Evolutionary conservation across 2,329 filamentous ascomycete genomes (phyloP), one percentile per base, ranked within the genome.

Genomic region (Colletotrichum magnum): DNA sequence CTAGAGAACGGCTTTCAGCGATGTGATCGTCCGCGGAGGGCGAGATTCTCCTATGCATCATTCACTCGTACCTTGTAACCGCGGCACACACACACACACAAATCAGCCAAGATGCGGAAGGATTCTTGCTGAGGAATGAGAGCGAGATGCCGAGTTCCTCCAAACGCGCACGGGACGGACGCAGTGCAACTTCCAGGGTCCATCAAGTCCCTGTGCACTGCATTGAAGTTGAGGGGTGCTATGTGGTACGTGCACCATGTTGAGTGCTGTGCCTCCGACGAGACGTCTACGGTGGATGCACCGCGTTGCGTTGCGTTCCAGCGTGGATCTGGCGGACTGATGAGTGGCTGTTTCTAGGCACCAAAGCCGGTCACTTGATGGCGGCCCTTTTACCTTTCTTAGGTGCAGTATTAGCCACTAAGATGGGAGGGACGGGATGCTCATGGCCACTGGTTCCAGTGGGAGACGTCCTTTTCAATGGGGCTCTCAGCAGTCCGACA

Each of bases 161-260:
- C 58, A 41, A 50, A 47, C 45, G 52, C 47, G 47, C 24, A n/a
- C 21, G 16, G n/a, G 47, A 24, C n/a, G 13, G 45, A 16, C 53
- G 59, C 59, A 54, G n/a, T 62, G 59, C 59, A 47, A 62, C 50
- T 62, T 54, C 50, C 59, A 62, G 59, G 59, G 59, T 62, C 59
- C 59, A 62, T 36, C n/a, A n/a, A 54, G 50, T 32, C 59, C 59
- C 51, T 21, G 26, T 45, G 24, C 50, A 54, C 32, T 36, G 32
- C 7, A 10, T 9, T 7, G 10, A 36, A 10, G 32, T 7, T 7
- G 32, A 10, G 39, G 59, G 59, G 7, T 32, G n/a, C 32, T 36
- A 36, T 36, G 26, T 48, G 59, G 59, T 62, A 47, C 39, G 50
- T 53, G 59, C 51, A 54, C 50, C 12, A 47, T 16, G 32, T 36